A percentile compares a stretch with the other conserved stretches of the same genome.
Conservation (phyloP, 306 rosid genomes). For the Luffa aegyptiaca region DNA sequence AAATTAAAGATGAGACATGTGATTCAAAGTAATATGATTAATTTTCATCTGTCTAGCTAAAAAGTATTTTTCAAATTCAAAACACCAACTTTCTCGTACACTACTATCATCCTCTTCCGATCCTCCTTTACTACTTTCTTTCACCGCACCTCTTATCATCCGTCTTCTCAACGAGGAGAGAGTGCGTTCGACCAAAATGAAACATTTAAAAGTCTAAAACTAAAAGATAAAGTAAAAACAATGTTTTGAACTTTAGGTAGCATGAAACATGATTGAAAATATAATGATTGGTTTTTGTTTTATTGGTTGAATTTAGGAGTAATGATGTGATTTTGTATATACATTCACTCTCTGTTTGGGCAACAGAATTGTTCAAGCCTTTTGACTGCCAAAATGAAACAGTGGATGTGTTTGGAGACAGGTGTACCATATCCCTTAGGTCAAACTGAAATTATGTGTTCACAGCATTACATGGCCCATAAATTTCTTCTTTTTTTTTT, state of each 20-base stretch:
- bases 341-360: not conserved
- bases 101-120: no score
- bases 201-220: no score
- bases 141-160: no score
- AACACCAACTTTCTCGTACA: no score
- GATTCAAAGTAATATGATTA: no score
- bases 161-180: no score
- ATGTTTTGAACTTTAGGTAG: not conserved
- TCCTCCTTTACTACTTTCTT: no score
- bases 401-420: not conserved
- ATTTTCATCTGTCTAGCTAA: no score
- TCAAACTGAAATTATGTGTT: not conserved
- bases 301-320: not conserved
- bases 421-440: not conserved
- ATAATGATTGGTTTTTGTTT: not conserved
- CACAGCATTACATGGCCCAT: not conserved
- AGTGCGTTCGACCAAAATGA: no score
- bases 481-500: no score
- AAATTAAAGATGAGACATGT: no score
- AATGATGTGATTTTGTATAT: not conserved
- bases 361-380: not conserved
- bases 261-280: not conserved
- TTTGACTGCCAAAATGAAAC: not conserved
- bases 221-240: not conserved
- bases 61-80: no score